These are phyloP conservation scores for Amborella trichopoda DNA, from an alignment of 164 flowering plant species.

Conservation along the genomic window DNA sequence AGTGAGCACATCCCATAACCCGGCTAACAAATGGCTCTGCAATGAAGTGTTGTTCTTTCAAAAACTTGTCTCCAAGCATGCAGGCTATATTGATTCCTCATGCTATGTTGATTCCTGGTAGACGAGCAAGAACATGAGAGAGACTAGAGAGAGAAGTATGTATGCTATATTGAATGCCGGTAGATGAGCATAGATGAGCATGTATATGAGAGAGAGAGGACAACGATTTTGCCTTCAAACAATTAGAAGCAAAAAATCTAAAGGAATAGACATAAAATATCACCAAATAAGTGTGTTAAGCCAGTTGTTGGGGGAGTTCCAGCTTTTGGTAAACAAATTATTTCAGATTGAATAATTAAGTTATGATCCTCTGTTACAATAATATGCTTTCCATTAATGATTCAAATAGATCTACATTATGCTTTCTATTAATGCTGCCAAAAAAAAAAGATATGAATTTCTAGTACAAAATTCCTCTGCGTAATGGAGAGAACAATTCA, in stretches of 20 bases:
- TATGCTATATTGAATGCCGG: too few species aligned
- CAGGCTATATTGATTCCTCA: too few species aligned
- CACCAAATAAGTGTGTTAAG: slow-evolving; percentile 82
- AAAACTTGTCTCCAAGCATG: slow-evolving; percentile 95
- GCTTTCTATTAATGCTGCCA: slow-evolving; percentile 66
- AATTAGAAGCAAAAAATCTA: not conserved
- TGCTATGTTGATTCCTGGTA: slow-evolving; percentile 85
- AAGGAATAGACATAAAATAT: slow-evolving; percentile 1
- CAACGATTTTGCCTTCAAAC: not conserved
- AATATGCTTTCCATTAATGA: slow-evolving; percentile 52
- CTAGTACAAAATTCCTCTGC: too few species aligned
- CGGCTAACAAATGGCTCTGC: slow-evolving; percentile 79
- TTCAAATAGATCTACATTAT: too few species aligned
- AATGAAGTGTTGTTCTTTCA: slow-evolving; percentile 91
- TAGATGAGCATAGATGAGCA: too few species aligned
- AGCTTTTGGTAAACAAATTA: slow-evolving; percentile 41
- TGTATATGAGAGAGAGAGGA: too few species aligned
- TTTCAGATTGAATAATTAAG: slow-evolving; percentile 60
- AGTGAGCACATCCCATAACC: slow-evolving; percentile 89
- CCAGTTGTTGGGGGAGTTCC: slow-evolving; percentile 81
- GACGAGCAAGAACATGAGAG: too few species aligned
- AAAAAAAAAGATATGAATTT: too few species aligned
- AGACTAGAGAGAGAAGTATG: too few species aligned
- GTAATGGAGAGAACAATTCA: too few species aligned
- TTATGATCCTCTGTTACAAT: slow-evolving; percentile 94